phyloP scores from a whole-genome alignment of 352 stramenopile genomes.

The Phytophthora cajani region DNA sequence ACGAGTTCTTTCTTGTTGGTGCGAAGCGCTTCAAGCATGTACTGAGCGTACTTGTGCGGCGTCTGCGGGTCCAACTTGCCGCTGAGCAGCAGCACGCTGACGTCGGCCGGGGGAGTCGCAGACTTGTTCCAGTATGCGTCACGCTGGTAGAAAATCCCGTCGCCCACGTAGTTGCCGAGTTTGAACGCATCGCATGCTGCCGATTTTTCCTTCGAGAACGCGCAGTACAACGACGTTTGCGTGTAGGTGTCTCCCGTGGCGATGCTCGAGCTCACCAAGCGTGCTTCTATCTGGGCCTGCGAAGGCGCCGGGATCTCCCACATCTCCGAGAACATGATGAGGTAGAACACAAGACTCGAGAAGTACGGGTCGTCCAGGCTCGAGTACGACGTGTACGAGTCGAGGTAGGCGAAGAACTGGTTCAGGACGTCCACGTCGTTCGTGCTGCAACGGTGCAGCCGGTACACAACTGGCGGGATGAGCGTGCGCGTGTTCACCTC shows the following conservation, averaged over 20 bases:
- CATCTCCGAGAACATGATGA: conserved; percentile 56
- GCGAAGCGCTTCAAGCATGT: conserved; percentile 29
- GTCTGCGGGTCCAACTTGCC: conserved; percentile 44
- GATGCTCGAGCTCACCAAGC: neutral
- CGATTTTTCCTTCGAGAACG: no score
- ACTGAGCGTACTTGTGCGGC: conserved; percentile 51
- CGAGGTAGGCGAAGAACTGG: conserved; percentile 20
- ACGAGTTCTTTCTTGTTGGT: conserved; percentile 39
- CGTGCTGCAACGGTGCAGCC: conserved; percentile 37
- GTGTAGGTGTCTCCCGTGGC: no score
- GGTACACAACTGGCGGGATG: conserved; percentile 44
- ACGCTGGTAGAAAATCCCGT: conserved; percentile 38
- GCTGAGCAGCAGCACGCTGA: conserved; percentile 49
- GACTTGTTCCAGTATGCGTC: conserved; percentile 55
- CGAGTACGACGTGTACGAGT: neutral
- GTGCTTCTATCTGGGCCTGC: conserved; percentile 8
- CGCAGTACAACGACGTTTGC: no score
- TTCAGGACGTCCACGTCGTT: conserved; percentile 34
- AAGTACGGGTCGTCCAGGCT: conserved; percentile 30
- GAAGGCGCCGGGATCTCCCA: conserved; percentile 41
- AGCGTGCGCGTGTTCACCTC: conserved; percentile 27
- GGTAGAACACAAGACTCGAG: conserved; percentile 47
- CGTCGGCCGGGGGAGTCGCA: conserved; percentile 33
- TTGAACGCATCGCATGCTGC: no score
- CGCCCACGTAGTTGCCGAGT: conserved; percentile 8